A percentile compares a stretch with the other conserved stretches of the same genome.
Conservation (phyloP, 345 rosid genomes). For the Pelargonium nanum region DNA sequence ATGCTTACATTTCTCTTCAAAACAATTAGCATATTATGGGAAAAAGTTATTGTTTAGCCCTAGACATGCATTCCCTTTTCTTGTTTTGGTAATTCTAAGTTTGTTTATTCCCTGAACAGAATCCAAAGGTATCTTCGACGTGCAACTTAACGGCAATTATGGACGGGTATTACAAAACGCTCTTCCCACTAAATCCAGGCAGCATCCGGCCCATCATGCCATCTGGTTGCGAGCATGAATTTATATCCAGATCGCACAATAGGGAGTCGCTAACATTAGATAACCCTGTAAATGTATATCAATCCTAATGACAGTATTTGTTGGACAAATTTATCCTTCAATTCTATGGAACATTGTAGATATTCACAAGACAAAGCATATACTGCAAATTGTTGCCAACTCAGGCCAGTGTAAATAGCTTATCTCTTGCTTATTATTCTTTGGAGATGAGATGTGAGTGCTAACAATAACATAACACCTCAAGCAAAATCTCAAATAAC, state of each 20-base stretch:
- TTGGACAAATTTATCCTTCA: no score
- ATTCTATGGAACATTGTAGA: no score
- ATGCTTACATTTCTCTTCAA: neutral
- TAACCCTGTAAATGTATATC: neutral
- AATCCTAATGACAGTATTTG: no score
- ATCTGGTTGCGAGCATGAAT: conserved; percentile 33
- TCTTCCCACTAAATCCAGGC: conserved; percentile 83
- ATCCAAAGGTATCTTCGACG: conserved; percentile 68
- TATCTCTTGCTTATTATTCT: no score
- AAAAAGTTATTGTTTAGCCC: neutral
- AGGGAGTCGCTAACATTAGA: conserved; percentile 32
- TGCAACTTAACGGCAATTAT: conserved; percentile 57
- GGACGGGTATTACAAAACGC: conserved; percentile 73
- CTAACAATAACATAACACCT: no score
- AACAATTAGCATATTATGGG: no score
- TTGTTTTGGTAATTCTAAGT: neutral
- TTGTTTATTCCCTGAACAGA: conserved; percentile 22
- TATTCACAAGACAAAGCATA: no score
- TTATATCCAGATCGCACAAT: conserved; percentile 44
- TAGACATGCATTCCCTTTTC: neutral
- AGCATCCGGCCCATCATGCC: conserved; percentile 55
- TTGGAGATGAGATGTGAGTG: no score
- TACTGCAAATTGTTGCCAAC: no score
- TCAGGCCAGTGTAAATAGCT: no score
- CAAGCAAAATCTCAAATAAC: no score